Evolutionary conservation across 306 rosid species (phyloP).

Genomic region (Abrus precatorius): DNA sequence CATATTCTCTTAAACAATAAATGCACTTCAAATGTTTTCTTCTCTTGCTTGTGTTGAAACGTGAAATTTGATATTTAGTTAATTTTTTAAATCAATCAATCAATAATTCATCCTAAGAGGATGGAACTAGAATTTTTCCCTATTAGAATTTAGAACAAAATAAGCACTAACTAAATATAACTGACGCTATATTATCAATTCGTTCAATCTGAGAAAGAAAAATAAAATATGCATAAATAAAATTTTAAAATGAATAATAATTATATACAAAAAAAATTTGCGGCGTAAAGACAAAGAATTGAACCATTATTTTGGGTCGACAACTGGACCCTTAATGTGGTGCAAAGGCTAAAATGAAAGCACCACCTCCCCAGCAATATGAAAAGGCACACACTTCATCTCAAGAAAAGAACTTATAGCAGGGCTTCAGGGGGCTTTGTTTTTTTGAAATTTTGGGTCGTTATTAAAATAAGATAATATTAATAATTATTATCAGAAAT

Average conservation of each 20-base stretch:
- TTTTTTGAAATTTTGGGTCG: neutral
- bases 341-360: slow-evolving; percentile 10
- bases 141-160: neutral
- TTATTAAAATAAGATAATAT: no score
- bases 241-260: neutral
- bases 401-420: neutral
- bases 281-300: neutral
- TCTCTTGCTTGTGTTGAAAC: neutral
- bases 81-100: neutral
- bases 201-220: neutral
- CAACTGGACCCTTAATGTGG: neutral
- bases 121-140: slow-evolving; percentile 3
- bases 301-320: no score
- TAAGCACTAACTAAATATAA: neutral
- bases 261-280: neutral
- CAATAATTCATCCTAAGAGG: slow-evolving; percentile 1
- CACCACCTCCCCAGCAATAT: neutral
- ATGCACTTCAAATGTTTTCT: neutral
- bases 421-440: neutral
- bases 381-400: slow-evolving; percentile 13
- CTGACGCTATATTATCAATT: neutral
- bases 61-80: slow-evolving; percentile 4
- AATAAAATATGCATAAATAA: neutral
- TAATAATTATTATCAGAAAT: no score
- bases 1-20: neutral